Base-by-base conservation (phyloP, 2,329 filamentous ascomycete genomes). In the Trematosphaeria pertusa region DNA sequence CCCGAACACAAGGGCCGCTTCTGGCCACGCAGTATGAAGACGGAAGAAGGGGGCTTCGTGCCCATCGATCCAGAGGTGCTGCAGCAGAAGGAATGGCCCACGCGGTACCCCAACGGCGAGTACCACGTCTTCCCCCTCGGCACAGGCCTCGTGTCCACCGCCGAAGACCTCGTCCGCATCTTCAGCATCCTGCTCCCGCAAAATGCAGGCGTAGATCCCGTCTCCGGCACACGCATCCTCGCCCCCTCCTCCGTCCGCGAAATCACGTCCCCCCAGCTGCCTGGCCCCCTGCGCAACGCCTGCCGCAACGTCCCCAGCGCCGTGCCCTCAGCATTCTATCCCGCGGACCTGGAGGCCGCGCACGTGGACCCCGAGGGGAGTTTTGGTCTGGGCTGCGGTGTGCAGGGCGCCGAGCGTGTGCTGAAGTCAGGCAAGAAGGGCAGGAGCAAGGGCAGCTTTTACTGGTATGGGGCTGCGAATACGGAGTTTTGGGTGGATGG, bases 11-110 rank as follows among this genome's bases (percentile, higher is more conserved):
- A 42, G 3, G 52, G 43, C 0, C 43, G 35, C 5, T 82, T 87
- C 75, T 73, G 85, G 45, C 82, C 82, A 0, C 78, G 71, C 1
- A 55, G 68, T 0, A 69, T 78, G 0, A 85, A 86, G 80, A 77
- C 76, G 53, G 58, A 70, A 1, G 46, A 51, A n/a, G 52, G 44
- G 8, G 26, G 28, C 3, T 56, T 52, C 15, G 18, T 54, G 14
- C 17, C 26, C 12, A 42, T 61, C 8, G 56, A 56, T 14, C 21
- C 48, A 2, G 22, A 34, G 1, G 48, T 49, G 14, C 46, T 58
- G 3, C 37, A 50, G n/a, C 48, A 39, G 5, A 18, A 47, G 0
- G 50, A 46, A 2, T 39, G 53, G 15, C 22, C 24, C 2, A 44
- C 48, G 11, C 49, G 56, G 11, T 63, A 49, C 32, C 62, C 62